Evolutionary conservation across 164 flowering plant genomes (phyloP), one percentile per base, ranked within the genome.

Genomic region (Santalum album): DNA sequence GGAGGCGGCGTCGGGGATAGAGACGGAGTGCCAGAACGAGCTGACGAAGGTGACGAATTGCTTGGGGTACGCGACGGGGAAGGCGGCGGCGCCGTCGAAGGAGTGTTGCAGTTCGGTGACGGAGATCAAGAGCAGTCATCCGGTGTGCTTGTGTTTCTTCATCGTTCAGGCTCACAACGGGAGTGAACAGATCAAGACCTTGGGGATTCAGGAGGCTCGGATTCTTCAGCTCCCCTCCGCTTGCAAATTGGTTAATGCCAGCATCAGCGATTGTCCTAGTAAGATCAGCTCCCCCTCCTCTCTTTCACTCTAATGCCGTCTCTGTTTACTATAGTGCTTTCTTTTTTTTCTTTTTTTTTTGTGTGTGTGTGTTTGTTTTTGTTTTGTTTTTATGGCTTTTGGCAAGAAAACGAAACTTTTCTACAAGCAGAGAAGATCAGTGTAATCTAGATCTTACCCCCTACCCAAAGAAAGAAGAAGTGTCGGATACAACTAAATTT

Each of bases 121-220:
- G 26, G 69, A 55, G 0, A 69, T 84, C 0, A 75, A 60, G 61
- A 72, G 62, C 1, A 55, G 22, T 3, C 57, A 75, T 7, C 80
- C 87, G 7, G 82, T 60, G 40, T 86, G 95, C 57, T 53, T 86
- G 44, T 86, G 95, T 36, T 75, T 21, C 55, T 23, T 86, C 14
- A 80, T 86, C 20, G 77, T 69, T 59, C 74, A 76, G 68, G 57
- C 68, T 1, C 74, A 80, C 50, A 62, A 70, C 2, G 90, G 88
- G 0, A 62, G 64, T 18, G 51, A 58, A 11, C 49, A 58, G 61
- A 44, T 75, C 24, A 86, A 78, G 82, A 63, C 56, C 47, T 9
- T 86, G 56, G 89, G 87, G 0, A 51, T 89, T 18, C 74, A 78
- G 49, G 75, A 70, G 58, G 58, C 62, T 10, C 71, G 61, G 65